Conservation (phyloP, 108 stramenopile species). For the Chaetoceros tenuissimus region DNA sequence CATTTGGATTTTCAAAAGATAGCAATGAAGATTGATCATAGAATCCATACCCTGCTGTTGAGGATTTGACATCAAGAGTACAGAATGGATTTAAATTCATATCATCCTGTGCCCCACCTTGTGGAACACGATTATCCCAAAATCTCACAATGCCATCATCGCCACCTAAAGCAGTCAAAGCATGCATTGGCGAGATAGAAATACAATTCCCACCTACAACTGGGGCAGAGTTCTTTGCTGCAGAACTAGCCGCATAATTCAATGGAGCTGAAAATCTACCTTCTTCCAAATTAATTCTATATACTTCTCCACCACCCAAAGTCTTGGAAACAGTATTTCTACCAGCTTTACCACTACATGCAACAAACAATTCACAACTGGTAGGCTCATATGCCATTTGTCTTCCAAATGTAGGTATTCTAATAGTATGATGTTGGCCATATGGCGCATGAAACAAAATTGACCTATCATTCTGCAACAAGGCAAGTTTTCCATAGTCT, state of each 20-base stretch:
- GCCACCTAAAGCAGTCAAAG: slow-evolving; percentile 74
- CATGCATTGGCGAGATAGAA: slow-evolving; percentile 52
- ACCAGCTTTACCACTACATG: slow-evolving; percentile 52
- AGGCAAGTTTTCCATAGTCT: slow-evolving; percentile 93
- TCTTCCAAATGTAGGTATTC: slow-evolving; percentile 94
- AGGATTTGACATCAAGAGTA: slow-evolving; percentile 68
- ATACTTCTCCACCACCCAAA: slow-evolving; percentile 47
- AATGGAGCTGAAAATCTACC: slow-evolving; percentile 91
- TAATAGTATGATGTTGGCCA: slow-evolving; percentile 82
- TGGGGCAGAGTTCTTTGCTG: slow-evolving; percentile 19
- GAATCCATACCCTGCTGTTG: slow-evolving; percentile 62
- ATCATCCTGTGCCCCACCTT: slow-evolving; percentile 18
- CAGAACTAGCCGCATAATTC: slow-evolving; percentile 30
- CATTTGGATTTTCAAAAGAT: slow-evolving; percentile 29
- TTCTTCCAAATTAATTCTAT: slow-evolving; percentile 92
- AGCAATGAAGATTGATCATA: slow-evolving; percentile 34
- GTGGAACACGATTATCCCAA: slow-evolving; percentile 83
- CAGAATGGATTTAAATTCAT: slow-evolving; percentile 57
- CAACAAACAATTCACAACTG: slow-evolving; percentile 86
- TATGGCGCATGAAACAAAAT: slow-evolving; percentile 97
- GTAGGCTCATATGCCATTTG: slow-evolving; percentile 88
- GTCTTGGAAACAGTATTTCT: not conserved
- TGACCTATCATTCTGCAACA: slow-evolving; percentile 87
- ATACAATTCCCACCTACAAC: slow-evolving; percentile 59
- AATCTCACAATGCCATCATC: slow-evolving; percentile 87